phyloP scores from a whole-genome alignment of 2,329 filamentous ascomycete species.

The Colletotrichum sp. region DNA sequence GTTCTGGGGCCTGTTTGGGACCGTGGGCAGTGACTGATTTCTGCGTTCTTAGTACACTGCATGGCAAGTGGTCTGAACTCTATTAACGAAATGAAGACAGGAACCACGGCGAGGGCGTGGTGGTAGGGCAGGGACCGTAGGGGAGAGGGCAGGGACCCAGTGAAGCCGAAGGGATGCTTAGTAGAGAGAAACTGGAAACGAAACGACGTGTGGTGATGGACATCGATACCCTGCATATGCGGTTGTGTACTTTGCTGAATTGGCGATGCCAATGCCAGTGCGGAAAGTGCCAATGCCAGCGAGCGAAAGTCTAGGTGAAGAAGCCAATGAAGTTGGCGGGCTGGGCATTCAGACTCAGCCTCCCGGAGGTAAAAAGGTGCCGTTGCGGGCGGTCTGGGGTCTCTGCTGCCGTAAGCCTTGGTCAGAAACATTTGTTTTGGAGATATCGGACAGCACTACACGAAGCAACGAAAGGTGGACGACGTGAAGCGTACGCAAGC shows the following conservation, averaged over 20 bases:
- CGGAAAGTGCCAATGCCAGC: background rate
- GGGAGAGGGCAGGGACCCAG: background rate
- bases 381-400: conserved; percentile 1
- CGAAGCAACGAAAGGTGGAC: background rate
- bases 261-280: background rate
- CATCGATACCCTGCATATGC: conserved; percentile 12
- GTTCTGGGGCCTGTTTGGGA: background rate
- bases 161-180: background rate
- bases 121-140: background rate
- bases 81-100: background rate
- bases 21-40: background rate
- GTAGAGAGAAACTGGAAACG: conserved; percentile 1
- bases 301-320: background rate
- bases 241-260: conserved; percentile 4
- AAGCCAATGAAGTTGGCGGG: background rate
- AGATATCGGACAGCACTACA: background rate
- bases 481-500: conserved; percentile 12
- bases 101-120: background rate
- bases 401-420: conserved; percentile 13
- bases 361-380: conserved; percentile 3
- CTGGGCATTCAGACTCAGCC: conserved; percentile 8
- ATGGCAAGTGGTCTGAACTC: background rate
- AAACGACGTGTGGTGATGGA: background rate
- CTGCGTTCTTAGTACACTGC: background rate
- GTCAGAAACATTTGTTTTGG: conserved; percentile 10